Evolutionary conservation across 208 protist genomes (phyloP).

Genomic region (Phytomonas sp.): DNA sequence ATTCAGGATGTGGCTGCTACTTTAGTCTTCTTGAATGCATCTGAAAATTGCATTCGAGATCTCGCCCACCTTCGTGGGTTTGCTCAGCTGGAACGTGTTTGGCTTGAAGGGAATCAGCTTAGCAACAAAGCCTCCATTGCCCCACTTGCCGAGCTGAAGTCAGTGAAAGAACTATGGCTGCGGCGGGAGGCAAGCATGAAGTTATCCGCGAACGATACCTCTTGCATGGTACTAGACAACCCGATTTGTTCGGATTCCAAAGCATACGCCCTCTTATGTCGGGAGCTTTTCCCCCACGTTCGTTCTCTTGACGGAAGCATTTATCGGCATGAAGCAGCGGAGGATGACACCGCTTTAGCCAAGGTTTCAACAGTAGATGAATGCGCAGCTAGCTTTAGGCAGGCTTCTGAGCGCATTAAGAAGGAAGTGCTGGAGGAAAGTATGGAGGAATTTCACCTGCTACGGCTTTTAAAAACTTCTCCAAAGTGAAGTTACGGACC

Average conservation of each 20-base stretch:
- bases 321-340: background rate
- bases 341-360: background rate
- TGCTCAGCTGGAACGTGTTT: conserved; percentile 22
- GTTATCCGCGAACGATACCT: conserved; percentile 9
- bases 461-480: background rate
- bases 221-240: conserved; percentile 44
- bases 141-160: conserved; percentile 30
- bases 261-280: conserved; percentile 22
- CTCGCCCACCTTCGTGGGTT: conserved; percentile 28
- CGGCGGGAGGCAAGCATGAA: conserved; percentile 19
- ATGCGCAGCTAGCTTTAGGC: background rate
- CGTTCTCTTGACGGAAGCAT: conserved; percentile 49
- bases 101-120: conserved; percentile 66
- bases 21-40: conserved; percentile 50
- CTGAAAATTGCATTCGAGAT: conserved; percentile 54
- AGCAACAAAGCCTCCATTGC: conserved; percentile 18
- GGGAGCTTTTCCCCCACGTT: conserved; percentile 23
- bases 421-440: conserved; percentile 1
- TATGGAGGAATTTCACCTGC: conserved; percentile 2
- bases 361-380: background rate
- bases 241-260: conserved; percentile 43
- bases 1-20: conserved; percentile 32
- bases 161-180: conserved; percentile 34
- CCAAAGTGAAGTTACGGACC: background rate
- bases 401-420: background rate